Base-by-base conservation (phyloP, 176 grass and related monocot species). In the Oryza glaberrima region DNA sequence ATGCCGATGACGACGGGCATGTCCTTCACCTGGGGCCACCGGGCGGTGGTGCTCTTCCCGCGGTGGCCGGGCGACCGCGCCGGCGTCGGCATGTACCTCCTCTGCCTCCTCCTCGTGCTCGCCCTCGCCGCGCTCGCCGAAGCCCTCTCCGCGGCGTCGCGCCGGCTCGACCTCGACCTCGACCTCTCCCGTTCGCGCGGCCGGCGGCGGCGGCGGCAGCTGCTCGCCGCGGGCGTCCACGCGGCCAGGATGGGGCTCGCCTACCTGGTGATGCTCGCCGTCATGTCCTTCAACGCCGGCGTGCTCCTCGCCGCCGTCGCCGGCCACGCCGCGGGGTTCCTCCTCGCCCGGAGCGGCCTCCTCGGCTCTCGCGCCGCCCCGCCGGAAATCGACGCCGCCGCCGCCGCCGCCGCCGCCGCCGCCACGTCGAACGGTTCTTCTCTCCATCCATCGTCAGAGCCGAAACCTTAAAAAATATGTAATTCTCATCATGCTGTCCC, bases 241-340 rank as follows among this genome's bases (percentile, higher is more conserved):
- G 77, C 69, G 13, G 56, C 70, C 2, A 85, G 65, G 82, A 73
- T 95, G 52, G 90, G 70, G 17, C 82, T 95, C 7, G 56, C 73
- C 6, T 92, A 95, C 88, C 20, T 95, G 51, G 88, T 86, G 69
- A 95, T 95, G 93, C 88, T 95, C 32, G 88, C 88, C 13, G n/a
- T 81, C 23, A 95, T 95, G 93, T 92, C 93, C 2, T 90, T 95
- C 76, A 95, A 95, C 68, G 88, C 38, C 19, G 90, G 93, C 7
- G 88, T 95, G 6, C 79, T 95, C 69, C 49, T 92, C 9, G 93
- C 77, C 16, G 75, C 83, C 54, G 48, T 94, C 17, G 90, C 73
- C 0, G 90, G 90, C n/a, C 93, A 92, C 56, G 54, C 78, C 26
- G 14, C 72, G 4, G 90, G 93, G 16, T 92, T 90, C 73, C 64